A percentile compares a stretch with the other conserved stretches of the same genome.
Conservation (phyloP, 148 eudicot genomes). For the Chenopodium quinoa region DNA sequence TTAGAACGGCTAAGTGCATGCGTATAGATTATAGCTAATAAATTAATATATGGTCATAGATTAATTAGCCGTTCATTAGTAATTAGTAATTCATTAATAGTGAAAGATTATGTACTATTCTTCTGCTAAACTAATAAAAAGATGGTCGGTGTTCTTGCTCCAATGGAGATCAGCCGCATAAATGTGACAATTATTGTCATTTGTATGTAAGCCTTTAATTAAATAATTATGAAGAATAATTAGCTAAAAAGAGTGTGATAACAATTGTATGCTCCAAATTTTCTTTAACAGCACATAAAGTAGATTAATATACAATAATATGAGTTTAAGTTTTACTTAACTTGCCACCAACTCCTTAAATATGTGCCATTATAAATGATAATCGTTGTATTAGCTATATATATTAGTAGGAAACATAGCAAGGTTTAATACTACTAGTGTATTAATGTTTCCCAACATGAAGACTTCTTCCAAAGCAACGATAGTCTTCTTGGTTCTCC, state of each 20-base stretch:
- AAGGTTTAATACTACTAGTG: background rate
- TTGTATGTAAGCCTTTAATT: background rate
- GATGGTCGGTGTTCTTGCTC: slow-evolving; percentile 11
- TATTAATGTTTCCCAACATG: slow-evolving; percentile 28
- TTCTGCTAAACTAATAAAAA: background rate
- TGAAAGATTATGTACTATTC: background rate
- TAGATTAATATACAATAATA: background rate
- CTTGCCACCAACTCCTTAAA: background rate
- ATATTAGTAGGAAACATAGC: background rate
- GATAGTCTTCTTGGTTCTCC: slow-evolving; percentile 14
- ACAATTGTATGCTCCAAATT: background rate
- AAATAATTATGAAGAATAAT: background rate
- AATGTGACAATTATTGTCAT: background rate
- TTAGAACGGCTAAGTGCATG: slow-evolving; percentile 12
- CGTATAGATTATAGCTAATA: background rate
- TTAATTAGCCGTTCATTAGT: background rate
- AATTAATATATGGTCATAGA: background rate
- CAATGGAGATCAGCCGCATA: slow-evolving; percentile 15
- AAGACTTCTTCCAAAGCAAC: slow-evolving; percentile 18
- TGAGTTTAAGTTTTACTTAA: background rate
- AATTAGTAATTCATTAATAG: background rate
- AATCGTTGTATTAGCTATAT: background rate
- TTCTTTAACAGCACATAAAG: background rate
- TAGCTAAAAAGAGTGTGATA: background rate
- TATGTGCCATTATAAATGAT: background rate